A percentile compares a stretch with the other conserved stretches of the same genome.
Conservation (phyloP, 139 green algal genomes). For the Bryopsis sp. region DNA sequence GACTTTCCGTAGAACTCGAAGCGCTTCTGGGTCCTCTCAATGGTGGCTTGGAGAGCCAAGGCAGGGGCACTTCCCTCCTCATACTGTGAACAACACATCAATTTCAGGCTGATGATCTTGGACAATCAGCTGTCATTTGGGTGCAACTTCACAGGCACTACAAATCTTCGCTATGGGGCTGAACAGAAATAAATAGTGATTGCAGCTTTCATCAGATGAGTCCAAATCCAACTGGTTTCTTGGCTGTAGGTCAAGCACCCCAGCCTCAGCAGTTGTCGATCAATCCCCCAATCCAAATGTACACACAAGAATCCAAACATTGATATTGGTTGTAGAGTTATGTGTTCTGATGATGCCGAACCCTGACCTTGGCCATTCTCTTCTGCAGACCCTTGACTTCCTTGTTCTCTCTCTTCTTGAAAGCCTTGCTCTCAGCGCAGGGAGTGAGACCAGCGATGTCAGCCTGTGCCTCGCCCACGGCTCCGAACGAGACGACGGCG, state of each 20-base stretch:
- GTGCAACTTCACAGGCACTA: too few species aligned
- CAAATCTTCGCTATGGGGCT: too few species aligned
- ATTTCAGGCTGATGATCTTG: not conserved
- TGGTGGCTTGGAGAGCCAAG: constrained; percentile 87
- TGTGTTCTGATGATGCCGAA: not conserved
- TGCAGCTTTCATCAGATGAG: too few species aligned
- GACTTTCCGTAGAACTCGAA: constrained; percentile 88
- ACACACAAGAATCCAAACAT: too few species aligned
- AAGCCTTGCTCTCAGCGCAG: constrained; percentile 92
- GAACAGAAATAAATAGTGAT: too few species aligned
- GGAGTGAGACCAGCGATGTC: constrained; percentile 90
- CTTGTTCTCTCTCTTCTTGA: constrained; percentile 88
- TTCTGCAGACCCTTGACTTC: constrained; percentile 82
- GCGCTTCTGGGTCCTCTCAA: constrained; percentile 84
- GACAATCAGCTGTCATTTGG: too few species aligned
- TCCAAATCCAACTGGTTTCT: too few species aligned
- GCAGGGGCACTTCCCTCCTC: constrained; percentile 75
- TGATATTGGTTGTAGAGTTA: not conserved
- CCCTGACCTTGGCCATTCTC: constrained; percentile 65
- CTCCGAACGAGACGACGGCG: constrained; percentile 44
- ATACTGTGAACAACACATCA: constrained; percentile 73
- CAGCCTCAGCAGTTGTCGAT: too few species aligned
- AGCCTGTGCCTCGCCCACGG: constrained; percentile 68
- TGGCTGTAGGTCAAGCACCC: too few species aligned
- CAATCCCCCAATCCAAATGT: too few species aligned